These are phyloP conservation scores for Avena insularis DNA, from an alignment of 176 grass and related monocot species.

Conservation along the genomic window DNA sequence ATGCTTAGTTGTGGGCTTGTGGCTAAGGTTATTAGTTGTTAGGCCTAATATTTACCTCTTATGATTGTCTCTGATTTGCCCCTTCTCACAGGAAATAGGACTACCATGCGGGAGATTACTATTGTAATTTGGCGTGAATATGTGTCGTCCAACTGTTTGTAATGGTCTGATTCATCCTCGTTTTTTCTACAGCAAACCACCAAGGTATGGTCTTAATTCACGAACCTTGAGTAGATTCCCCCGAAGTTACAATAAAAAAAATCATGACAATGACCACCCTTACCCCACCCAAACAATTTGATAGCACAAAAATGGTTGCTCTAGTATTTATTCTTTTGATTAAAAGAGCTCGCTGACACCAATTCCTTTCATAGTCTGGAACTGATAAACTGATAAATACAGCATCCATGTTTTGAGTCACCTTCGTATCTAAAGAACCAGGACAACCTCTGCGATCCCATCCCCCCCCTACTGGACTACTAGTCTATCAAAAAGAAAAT, in stretches of 20 bases:
- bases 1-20: constrained; percentile 1
- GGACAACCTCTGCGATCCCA: no score
- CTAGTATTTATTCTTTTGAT: background rate
- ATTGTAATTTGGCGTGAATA: background rate
- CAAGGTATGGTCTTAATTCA: constrained; percentile 13
- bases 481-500: no score
- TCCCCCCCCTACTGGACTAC: no score
- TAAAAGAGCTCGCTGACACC: background rate
- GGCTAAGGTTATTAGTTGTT: constrained; percentile 11
- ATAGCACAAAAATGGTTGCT: background rate
- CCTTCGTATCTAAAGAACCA: no score
- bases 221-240: constrained; percentile 9
- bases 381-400: background rate
- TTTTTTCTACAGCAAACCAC: constrained; percentile 6
- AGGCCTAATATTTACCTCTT: constrained; percentile 26
- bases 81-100: constrained; percentile 29
- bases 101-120: background rate
- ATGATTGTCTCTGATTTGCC: background rate
- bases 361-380: background rate
- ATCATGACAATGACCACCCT: background rate
- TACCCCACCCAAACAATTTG: constrained; percentile 1
- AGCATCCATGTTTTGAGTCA: background rate
- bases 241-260: background rate
- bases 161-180: background rate
- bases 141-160: background rate